Conservation (phyloP, 2,329 filamentous ascomycete species). For the Fusarium paranaense region DNA sequence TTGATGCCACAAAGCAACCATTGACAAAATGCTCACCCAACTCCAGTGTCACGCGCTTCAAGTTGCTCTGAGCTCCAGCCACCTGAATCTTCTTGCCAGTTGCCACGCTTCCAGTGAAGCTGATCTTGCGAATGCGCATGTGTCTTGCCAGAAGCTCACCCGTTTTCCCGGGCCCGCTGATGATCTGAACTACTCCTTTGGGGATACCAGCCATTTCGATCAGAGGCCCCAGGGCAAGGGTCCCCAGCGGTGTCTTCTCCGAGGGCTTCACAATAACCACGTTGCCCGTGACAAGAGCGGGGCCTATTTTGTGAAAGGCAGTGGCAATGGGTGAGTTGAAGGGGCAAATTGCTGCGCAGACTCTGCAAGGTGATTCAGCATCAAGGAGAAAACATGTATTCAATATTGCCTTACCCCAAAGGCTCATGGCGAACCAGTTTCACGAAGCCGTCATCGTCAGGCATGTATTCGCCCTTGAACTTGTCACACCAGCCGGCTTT, state of each 20-base stretch:
- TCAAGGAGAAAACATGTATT: background rate
- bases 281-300: background rate
- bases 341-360: background rate
- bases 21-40: background rate
- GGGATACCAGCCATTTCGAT: background rate
- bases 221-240: background rate
- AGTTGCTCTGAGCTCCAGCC: conserved; percentile 48
- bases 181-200: background rate
- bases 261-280: background rate
- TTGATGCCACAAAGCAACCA: background rate
- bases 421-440: background rate
- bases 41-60: conserved; percentile 79
- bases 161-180: background rate
- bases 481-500: background rate
- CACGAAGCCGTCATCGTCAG: background rate
- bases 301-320: background rate
- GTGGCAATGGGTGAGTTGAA: background rate
- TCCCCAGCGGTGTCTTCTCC: background rate
- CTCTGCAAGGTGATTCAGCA: background rate
- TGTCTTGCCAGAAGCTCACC: background rate
- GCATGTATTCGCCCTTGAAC: background rate
- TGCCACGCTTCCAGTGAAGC: conserved; percentile 75
- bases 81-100: conserved; percentile 74
- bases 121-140: conserved; percentile 62
- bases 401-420: background rate